Evolutionary conservation across 1,284 basidiomycete genomes (phyloP), one percentile per base, ranked within the genome.

Genomic region (Megacollybia platyphylla): DNA sequence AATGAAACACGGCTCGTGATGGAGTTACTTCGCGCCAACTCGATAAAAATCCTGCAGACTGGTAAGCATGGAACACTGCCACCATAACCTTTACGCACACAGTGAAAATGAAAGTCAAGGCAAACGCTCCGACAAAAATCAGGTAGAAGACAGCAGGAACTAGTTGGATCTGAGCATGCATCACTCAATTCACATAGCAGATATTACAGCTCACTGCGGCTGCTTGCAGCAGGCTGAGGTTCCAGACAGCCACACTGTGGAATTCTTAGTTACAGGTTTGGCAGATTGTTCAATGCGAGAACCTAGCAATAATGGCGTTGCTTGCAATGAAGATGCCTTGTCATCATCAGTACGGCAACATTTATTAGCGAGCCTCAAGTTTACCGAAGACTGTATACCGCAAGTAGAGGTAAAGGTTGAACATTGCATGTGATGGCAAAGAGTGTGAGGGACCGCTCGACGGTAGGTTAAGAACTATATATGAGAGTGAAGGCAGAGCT

Each of bases 1-100:
- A 84, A 77, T 77, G 78, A 83, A n/a, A 86, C 72, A 9, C 66
- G 70, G 31, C 70, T 68, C 9, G 74, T 67, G 36, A 80, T 53
- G 3, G 72, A 60, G 56, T 70, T 64, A 44, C 59, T 62, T 20
- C 65, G 65, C 28, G 73, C 53, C 30, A 84, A 54, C 54, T 86
- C 82, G 36, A 71, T 55, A 50, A 79, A 77, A 39, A 81, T 61
- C 41, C 81, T 87, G 51, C 7, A 37, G 17, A 44, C 45, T 13
- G 26, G 42, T 41, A n/a, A 37, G 32, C 34, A 43, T 30, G 36
- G 4, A 15, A 36, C 40, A 17, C 42, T 36, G 18, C 44, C 11
- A 9, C 29, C 4, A 41, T 27, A 31, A 34, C 36, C 18, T 36
- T 27, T 4, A 64, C 76, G 50, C 45, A 81, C 84, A 82, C 58